A percentile compares a stretch with the other conserved stretches of the same genome.
phyloP scores from a whole-genome alignment of 2,329 filamentous ascomycete genomes.

The Sarocladiaceae sp. region DNA sequence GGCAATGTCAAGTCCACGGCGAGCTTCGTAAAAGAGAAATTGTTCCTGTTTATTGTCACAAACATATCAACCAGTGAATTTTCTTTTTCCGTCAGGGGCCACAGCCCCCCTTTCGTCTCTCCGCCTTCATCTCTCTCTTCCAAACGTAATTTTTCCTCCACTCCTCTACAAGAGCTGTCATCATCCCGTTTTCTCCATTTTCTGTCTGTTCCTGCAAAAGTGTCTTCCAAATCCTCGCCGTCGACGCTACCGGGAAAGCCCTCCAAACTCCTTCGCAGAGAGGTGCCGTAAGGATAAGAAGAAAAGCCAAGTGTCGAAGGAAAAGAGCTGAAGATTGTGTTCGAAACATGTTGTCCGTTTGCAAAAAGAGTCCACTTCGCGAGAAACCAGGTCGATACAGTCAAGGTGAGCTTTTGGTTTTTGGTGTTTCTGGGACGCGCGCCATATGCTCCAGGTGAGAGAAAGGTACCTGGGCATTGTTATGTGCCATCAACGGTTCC shows the following conservation, averaged over 20 bases:
- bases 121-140: neutral
- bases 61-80: conserved; percentile 8
- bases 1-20: too few species aligned
- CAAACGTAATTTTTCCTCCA: neutral
- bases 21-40: conserved; percentile 1
- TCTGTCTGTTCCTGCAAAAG: neutral
- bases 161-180: neutral
- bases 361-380: conserved; percentile 7
- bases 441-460: conserved; percentile 2
- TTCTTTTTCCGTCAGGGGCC: neutral
- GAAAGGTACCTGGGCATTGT: neutral
- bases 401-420: neutral
- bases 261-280: conserved; percentile 7
- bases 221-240: neutral
- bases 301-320: conserved; percentile 2
- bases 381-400: neutral
- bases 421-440: neutral
- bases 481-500: neutral
- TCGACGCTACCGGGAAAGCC: neutral
- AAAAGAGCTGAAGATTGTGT: conserved; percentile 6
- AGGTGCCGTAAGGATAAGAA: neutral
- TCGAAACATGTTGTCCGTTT: neutral
- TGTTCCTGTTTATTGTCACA: conserved; percentile 6
- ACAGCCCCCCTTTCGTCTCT: neutral
- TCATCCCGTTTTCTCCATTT: neutral